These are phyloP conservation scores for Acanthamoeba castellanii DNA, from an alignment of 208 protist genomes.

Conservation along the genomic window DNA sequence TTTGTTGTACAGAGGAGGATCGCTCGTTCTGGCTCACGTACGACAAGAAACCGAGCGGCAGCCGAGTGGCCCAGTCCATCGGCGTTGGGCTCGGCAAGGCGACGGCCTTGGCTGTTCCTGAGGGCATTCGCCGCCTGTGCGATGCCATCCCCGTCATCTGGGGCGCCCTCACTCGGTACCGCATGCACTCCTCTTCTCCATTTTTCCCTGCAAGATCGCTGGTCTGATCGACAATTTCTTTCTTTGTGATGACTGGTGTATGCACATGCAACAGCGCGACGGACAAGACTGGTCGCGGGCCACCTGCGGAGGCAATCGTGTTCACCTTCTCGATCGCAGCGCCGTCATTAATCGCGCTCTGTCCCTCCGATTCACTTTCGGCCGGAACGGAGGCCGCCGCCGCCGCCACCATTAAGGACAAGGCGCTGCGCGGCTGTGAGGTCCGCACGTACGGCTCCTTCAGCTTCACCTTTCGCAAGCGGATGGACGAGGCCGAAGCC, in stretches of 20 bases:
- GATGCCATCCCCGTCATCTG: background rate
- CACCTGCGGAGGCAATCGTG: background rate
- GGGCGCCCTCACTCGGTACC: background rate
- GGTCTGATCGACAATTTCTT: background rate
- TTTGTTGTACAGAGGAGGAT: background rate
- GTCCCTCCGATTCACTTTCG: background rate
- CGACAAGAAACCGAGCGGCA: constrained; percentile 16
- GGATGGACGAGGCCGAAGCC: background rate
- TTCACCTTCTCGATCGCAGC: background rate
- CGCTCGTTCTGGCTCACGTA: constrained; percentile 15
- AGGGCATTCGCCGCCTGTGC: background rate
- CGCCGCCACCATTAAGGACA: background rate
- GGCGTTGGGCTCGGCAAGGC: background rate
- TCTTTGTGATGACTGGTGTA: background rate
- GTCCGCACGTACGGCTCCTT: constrained; percentile 25
- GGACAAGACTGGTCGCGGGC: background rate
- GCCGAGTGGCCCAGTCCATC: background rate
- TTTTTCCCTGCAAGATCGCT: background rate
- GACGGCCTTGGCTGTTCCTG: background rate
- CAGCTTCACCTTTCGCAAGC: constrained; percentile 10
- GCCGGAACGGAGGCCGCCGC: background rate
- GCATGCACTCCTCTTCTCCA: background rate
- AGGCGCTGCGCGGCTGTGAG: background rate
- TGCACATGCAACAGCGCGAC: background rate
- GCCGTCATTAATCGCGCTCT: background rate